Evolutionary conservation across 192 early-diverging fungal species (phyloP).

Genomic region (Coemansia sp.): DNA sequence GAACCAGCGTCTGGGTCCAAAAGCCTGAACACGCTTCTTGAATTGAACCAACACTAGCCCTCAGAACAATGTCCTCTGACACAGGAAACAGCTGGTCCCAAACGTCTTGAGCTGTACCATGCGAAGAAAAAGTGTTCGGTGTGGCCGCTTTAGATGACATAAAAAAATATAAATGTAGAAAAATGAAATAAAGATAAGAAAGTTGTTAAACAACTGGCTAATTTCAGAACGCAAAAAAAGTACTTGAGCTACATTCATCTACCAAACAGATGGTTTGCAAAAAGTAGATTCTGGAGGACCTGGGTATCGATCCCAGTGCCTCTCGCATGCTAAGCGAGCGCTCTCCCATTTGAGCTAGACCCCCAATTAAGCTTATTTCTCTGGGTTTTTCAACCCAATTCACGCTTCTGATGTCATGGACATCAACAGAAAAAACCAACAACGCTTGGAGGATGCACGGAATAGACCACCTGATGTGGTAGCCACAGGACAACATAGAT

Average conservation of each 20-base stretch:
- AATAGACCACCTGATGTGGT: too few relatives aligned
- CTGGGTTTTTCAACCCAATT: too few relatives aligned
- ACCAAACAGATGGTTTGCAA: not conserved
- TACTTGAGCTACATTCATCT: not conserved
- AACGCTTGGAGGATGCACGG: too few relatives aligned
- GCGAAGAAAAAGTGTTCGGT: too few relatives aligned
- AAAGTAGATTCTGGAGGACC: conserved; percentile 1
- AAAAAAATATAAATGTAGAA: too few relatives aligned
- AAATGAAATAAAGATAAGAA: too few relatives aligned
- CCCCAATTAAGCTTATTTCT: not conserved
- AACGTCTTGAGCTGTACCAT: conserved; percentile 8
- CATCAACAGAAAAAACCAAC: not conserved
- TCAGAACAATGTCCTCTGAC: not conserved
- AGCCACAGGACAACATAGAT: too few relatives aligned
- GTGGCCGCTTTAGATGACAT: too few relatives aligned
- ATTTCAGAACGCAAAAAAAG: not conserved
- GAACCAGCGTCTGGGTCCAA: conserved; percentile 9
- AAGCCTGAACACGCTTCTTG: conserved; percentile 17
- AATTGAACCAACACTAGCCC: conserved; percentile 11
- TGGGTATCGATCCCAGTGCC: conserved; percentile 13
- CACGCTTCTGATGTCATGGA: too few relatives aligned
- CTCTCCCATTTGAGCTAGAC: conserved; percentile 16
- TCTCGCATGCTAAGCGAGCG: conserved; percentile 9
- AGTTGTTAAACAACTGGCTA: too few relatives aligned
- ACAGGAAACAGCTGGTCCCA: conserved; percentile 29